These are phyloP conservation scores for Colletotrichum sp. DNA, from an alignment of 2,329 filamentous ascomycete genomes.

Conservation along the genomic window DNA sequence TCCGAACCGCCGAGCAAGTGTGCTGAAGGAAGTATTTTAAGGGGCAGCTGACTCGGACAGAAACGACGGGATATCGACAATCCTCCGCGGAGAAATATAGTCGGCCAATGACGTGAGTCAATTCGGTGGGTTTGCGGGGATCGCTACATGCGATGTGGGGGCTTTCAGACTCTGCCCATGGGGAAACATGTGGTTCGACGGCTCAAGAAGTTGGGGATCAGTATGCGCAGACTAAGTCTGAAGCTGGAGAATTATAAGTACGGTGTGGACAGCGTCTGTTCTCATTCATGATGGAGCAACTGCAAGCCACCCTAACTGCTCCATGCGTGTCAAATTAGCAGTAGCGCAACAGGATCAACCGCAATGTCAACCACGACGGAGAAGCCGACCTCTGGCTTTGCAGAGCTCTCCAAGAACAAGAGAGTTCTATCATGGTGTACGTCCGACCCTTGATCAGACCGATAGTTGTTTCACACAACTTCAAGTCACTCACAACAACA, in stretches of 20 bases:
- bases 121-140: not conserved
- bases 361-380: not conserved
- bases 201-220: not conserved
- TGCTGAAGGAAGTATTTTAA: not conserved
- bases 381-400: not conserved
- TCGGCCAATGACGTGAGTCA: not conserved
- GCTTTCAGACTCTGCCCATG: not conserved
- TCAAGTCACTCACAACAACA: rapidly evolving
- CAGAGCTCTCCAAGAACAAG: not conserved
- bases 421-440: not conserved
- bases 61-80: not conserved
- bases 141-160: not conserved
- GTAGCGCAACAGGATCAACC: not conserved
- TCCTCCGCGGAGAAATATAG: not conserved
- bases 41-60: not conserved
- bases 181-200: not conserved
- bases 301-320: not conserved
- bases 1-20: not conserved
- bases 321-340: not conserved
- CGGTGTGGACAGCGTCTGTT: rapidly evolving
- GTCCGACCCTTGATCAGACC: not conserved
- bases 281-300: not conserved
- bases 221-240: rapidly evolving
- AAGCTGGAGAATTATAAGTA: not conserved
- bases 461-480: rapidly evolving